Conservation (phyloP, 1,139 yeast species). For the Pneumocystis jirovecii region DNA sequence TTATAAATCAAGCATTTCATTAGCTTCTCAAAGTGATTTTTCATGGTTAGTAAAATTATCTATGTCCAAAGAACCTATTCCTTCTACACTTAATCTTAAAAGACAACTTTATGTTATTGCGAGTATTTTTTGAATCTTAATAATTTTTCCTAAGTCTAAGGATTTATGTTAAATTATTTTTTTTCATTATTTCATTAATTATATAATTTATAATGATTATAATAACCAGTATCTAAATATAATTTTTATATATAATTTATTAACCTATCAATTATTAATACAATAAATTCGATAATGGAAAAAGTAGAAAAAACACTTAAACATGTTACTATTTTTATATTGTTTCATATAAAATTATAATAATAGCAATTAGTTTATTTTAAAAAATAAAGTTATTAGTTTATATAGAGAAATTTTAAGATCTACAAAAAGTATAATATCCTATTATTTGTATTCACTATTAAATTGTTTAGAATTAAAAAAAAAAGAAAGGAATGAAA, state of each 20-base stretch:
- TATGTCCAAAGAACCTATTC: background rate
- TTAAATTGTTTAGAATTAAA: background rate
- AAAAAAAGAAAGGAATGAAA: background rate
- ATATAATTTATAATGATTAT: background rate
- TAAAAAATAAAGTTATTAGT: background rate
- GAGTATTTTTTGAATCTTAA: background rate
- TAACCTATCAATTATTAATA: too few relatives aligned
- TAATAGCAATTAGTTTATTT: background rate
- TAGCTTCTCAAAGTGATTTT: constrained; percentile 1
- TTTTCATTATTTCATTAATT: background rate
- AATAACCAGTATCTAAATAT: background rate
- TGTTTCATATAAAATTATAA: background rate
- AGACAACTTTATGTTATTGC: background rate
- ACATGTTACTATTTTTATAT: background rate
- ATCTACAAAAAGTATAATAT: background rate
- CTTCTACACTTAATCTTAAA: background rate
- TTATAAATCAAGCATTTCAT: background rate
- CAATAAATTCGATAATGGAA: background rate
- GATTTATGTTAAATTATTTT: background rate
- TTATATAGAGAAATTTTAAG: background rate
- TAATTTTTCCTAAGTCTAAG: background rate
- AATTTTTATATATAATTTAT: too few relatives aligned
- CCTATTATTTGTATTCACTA: background rate
- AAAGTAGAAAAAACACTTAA: background rate
- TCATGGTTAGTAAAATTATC: background rate